phyloP scores from a whole-genome alignment of 2,329 filamentous ascomycete genomes.

The Pseudogymnoascus sp. region DNA sequence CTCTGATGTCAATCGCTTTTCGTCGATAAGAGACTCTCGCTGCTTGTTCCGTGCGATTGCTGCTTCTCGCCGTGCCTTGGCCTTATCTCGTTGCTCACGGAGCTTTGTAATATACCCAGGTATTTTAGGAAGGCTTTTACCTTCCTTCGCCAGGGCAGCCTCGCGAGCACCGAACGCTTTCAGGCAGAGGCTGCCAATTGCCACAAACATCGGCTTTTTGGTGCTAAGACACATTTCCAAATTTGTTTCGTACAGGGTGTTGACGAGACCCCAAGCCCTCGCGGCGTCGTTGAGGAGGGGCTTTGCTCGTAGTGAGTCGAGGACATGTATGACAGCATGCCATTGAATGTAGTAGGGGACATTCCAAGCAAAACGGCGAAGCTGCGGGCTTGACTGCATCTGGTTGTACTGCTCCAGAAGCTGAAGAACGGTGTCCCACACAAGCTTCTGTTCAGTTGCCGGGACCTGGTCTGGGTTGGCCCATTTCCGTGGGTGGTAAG shows the following conservation, averaged over 20 bases:
- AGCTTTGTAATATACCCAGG: conserved; percentile 22
- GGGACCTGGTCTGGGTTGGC: conserved; percentile 15
- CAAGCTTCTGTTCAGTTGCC: conserved; percentile 18
- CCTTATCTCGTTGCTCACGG: conserved; percentile 19
- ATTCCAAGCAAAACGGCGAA: conserved; percentile 16
- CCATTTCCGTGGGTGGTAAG: conserved; percentile 17
- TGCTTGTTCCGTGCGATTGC: conserved; percentile 1
- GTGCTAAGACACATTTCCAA: conserved; percentile 9
- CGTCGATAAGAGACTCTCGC: not conserved
- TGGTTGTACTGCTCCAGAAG: conserved; percentile 28
- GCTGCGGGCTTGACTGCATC: conserved; percentile 25
- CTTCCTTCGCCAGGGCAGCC: conserved; percentile 15
- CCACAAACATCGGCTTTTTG: conserved; percentile 13
- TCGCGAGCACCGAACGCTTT: conserved; percentile 13
- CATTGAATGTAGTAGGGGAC: conserved; percentile 22
- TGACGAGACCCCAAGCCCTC: conserved; percentile 29
- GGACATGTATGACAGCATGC: conserved; percentile 22
- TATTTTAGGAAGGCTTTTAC: not conserved
- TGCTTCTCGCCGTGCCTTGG: conserved; percentile 15
- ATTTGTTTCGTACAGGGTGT: conserved; percentile 28
- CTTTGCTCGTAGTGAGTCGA: conserved; percentile 21
- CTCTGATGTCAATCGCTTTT: not conserved
- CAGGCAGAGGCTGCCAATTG: conserved; percentile 12
- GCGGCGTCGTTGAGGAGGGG: conserved; percentile 21
- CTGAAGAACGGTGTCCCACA: conserved; percentile 26